Evolutionary conservation across 495 filamentous ascomycete genomes (phyloP).

Genomic region (Aspergillus campestris): DNA sequence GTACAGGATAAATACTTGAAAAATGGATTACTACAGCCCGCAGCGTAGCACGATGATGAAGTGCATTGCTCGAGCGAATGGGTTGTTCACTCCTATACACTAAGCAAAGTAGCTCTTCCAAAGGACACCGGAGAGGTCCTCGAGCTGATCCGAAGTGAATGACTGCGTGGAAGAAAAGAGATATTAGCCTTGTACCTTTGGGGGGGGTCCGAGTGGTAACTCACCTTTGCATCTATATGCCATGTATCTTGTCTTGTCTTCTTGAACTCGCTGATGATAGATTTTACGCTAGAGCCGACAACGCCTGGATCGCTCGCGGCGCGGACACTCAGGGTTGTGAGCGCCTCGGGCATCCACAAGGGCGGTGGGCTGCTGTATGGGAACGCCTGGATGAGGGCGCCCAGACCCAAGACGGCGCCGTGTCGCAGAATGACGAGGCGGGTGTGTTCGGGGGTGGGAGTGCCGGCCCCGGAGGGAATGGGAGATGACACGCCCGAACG

Average conservation of each 20-base stretch:
- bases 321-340: conserved; percentile 75
- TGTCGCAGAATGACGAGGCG: conserved; percentile 74
- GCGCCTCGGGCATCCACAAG: conserved; percentile 84
- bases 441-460: conserved; percentile 76
- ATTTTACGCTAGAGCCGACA: conserved; percentile 96
- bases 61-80: too few species aligned
- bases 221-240: conserved; percentile 93
- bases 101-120: conserved; percentile 99
- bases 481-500: conserved; percentile 30
- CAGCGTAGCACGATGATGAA: too few species aligned
- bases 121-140: conserved; percentile 90
- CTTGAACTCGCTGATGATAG: conserved; percentile 93
- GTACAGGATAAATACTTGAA: too few species aligned
- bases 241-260: conserved; percentile 99
- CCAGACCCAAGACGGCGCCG: conserved; percentile 86
- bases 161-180: conserved; percentile 50
- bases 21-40: too few species aligned
- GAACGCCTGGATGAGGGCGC: conserved; percentile 91
- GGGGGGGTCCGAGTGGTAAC: conserved; percentile 1
- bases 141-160: conserved; percentile 84
- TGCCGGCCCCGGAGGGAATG: conserved; percentile 52
- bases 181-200: neutral
- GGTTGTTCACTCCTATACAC: neutral
- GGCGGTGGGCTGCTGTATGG: conserved; percentile 92
- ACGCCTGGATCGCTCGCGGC: conserved; percentile 85